Percentiles rank a stretch among this genome's conserved stretches.
Evolutionary conservation across 345 rosid genomes (phyloP).

Genomic region (Populus deltoides): DNA sequence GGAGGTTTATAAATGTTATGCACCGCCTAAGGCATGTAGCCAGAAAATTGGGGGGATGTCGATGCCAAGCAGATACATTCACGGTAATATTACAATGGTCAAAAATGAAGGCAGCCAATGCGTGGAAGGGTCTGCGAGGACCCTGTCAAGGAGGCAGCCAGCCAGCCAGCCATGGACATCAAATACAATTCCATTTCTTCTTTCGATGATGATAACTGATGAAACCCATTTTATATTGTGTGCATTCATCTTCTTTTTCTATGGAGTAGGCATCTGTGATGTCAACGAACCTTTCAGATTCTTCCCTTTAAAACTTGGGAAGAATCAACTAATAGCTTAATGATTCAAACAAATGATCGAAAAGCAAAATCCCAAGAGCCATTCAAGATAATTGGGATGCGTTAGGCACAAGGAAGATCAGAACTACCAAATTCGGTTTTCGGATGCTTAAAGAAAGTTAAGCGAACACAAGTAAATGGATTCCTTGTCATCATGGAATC

Average conservation of each 20-base stretch:
- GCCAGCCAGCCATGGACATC: background rate
- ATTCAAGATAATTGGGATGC: constrained; percentile 10
- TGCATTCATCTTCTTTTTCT: background rate
- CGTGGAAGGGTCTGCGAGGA: background rate
- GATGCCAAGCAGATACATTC: background rate
- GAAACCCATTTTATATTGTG: background rate
- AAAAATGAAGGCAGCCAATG: background rate
- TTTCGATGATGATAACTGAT: background rate
- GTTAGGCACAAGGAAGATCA: constrained; percentile 4
- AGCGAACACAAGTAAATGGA: constrained; percentile 6
- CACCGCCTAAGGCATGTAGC: background rate
- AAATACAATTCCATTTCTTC: background rate
- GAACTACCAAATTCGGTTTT: background rate
- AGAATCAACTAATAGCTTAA: constrained; percentile 17
- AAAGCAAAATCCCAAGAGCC: constrained; percentile 5
- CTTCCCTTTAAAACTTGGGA: constrained; percentile 11
- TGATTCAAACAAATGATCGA: background rate
- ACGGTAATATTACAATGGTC: background rate
- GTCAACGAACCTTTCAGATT: constrained; percentile 12
- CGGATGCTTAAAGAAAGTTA: constrained; percentile 4
- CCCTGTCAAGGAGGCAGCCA: background rate
- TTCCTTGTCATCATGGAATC: constrained; percentile 32
- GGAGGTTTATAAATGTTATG: background rate
- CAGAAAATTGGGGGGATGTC: background rate
- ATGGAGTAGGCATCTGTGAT: background rate